These are phyloP conservation scores for carrot (Daucus carota) DNA, from an alignment of 129 eudicot species.

Conservation along the genomic window DNA sequence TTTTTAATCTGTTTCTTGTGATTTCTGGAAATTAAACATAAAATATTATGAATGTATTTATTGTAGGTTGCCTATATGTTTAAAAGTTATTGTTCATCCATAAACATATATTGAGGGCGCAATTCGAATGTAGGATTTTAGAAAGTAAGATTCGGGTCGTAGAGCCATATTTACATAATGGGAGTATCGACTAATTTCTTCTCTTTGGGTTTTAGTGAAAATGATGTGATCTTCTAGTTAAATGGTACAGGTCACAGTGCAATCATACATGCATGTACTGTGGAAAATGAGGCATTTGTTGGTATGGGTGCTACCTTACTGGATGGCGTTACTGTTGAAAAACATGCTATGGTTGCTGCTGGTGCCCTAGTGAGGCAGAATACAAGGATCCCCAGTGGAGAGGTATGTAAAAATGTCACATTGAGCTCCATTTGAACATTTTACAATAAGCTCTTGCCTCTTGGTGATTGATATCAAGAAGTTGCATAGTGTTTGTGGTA, in stretches of 20 bases:
- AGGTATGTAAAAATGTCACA: slow-evolving; percentile 36
- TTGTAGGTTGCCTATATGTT: neutral
- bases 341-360: slow-evolving; percentile 92
- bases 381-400: slow-evolving; percentile 76
- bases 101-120: neutral
- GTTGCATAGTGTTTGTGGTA: neutral
- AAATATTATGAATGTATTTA: neutral
- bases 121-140: neutral
- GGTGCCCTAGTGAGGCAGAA: slow-evolving; percentile 89
- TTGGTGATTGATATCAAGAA: neutral
- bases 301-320: slow-evolving; percentile 97
- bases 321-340: slow-evolving; percentile 80
- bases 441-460: neutral
- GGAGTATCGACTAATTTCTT: neutral
- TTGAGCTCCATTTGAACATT: neutral
- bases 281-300: slow-evolving; percentile 85
- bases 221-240: slow-evolving; percentile 9
- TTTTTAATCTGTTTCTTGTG: neutral
- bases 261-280: slow-evolving; percentile 78
- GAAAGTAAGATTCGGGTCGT: neutral
- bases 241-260: slow-evolving; percentile 75
- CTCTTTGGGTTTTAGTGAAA: neutral
- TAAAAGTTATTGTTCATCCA: neutral
- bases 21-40: neutral
- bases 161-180: neutral